Evolutionary conservation across 2,329 filamentous ascomycete genomes (phyloP), one percentile per base, ranked within the genome.

Genomic region (Pseudonectria buxi): DNA sequence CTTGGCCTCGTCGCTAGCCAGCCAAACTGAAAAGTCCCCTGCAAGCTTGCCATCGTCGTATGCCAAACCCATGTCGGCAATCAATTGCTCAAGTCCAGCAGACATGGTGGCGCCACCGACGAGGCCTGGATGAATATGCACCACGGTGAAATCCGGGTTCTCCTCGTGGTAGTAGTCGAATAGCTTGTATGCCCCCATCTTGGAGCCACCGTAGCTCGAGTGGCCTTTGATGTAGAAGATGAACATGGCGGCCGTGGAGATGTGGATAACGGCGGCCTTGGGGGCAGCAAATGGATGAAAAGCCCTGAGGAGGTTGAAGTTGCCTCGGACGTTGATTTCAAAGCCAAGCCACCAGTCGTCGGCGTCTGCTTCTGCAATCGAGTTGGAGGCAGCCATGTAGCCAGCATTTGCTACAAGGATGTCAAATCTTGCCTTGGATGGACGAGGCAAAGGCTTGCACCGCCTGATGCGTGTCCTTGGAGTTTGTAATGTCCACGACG

Each of bases 11-110:
- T 59, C 44, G 16, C 59, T 64, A 0, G 63, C 57, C 16, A 64
- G 49, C 68, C 68, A 72, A 6, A 71, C 57, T 3, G 52, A 39
- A 44, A 71, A 72, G 37, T 62, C 50, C 0, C 53, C 64, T 2
- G 64, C 53, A 9, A 71, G 59, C 26, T 51, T 45, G 4, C 57
- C 18, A 24, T 53, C 46, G 15, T 51, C 47, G 1, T 40, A 44
- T 6, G 30, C 28, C 13, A 51, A 12, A 7, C 34, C 41, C 11
- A 34, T 28, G 13, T 41, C 32, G 24, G 42, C 33, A 7, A 53
- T 32, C 1, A 39, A 7, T 10, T 22, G 12, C 3, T 26, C 31
- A 2, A 54, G 35, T 1, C 41, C 41, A n/a, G 24, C 30, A 10
- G 38, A 47, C 35, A 58, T 53, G 10, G 43, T 51, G 3, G 58